These are phyloP conservation scores for Cryptococcus hybrid DNA, from an alignment of 1,284 basidiomycete species.

Conservation along the genomic window DNA sequence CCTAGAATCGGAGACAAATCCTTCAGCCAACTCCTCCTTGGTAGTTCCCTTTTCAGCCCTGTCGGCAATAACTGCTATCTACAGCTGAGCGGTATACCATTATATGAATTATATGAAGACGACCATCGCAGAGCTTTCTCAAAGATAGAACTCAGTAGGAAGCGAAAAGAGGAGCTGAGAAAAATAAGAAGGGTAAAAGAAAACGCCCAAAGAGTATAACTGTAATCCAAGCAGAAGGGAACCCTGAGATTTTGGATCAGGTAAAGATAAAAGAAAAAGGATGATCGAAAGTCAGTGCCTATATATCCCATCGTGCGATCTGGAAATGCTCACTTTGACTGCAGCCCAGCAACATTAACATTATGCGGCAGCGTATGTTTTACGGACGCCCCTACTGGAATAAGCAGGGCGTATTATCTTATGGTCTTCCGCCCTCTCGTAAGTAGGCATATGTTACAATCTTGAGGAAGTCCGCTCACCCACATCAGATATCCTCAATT, in stretches of 20 bases:
- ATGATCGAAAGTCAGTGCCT: too few species aligned
- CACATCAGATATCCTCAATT: constrained; percentile 40
- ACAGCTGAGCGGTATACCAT: constrained; percentile 52
- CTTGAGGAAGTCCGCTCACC: not conserved
- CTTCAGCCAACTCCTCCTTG: constrained; percentile 51
- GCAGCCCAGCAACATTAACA: constrained; percentile 23
- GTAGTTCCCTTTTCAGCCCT: constrained; percentile 50
- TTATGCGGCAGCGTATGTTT: constrained; percentile 42
- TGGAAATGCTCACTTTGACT: too few species aligned
- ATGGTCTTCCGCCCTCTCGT: constrained; percentile 44
- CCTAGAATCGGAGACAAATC: constrained; percentile 47
- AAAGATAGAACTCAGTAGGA: not conserved
- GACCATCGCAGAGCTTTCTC: not conserved
- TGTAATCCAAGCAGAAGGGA: too few species aligned
- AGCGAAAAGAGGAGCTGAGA: constrained; percentile 8
- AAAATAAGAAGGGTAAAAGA: constrained; percentile 6
- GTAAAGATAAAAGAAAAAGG: too few species aligned
- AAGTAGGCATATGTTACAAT: constrained; percentile 1
- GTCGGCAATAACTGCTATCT: constrained; percentile 52
- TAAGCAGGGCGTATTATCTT: constrained; percentile 11
- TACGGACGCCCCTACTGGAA: constrained; percentile 37
- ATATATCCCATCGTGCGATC: too few species aligned
- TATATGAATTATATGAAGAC: constrained; percentile 35
- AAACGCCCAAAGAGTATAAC: not conserved
- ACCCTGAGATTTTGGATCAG: too few species aligned